These are phyloP conservation scores for Trichoderma koningiopsis DNA, from an alignment of 2,329 filamentous ascomycete species.

Conservation along the genomic window DNA sequence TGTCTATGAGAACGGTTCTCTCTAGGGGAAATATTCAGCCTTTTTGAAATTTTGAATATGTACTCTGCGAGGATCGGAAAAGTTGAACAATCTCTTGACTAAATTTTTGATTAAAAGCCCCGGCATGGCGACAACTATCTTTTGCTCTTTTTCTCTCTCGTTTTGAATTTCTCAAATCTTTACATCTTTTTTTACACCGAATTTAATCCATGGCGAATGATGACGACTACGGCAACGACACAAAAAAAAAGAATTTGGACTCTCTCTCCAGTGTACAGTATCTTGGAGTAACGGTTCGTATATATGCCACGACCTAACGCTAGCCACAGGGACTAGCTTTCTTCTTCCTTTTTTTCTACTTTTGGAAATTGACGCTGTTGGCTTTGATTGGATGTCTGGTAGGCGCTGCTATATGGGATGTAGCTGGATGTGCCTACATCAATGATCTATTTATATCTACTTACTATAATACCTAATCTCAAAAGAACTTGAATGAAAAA, in stretches of 20 bases:
- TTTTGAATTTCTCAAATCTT: not conserved
- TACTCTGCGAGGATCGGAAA: not conserved
- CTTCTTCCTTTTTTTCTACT: not conserved
- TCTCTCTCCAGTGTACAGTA: not conserved
- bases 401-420: not conserved
- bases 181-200: not conserved
- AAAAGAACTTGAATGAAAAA: no score
- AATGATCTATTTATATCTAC: not conserved
- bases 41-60: not conserved
- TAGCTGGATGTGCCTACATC: not conserved
- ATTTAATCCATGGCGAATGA: constrained; percentile 7
- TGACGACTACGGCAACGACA: not conserved
- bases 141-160: not conserved
- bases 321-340: not conserved
- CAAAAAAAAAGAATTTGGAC: not conserved
- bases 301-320: not conserved
- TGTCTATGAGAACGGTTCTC: not conserved
- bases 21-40: not conserved
- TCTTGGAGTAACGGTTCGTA: not conserved
- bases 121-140: not conserved
- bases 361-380: not conserved
- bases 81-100: not conserved
- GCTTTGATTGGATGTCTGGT: not conserved
- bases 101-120: not conserved
- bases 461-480: not conserved